Evolutionary conservation across 495 filamentous ascomycete species (phyloP), one percentile per base, ranked within the genome.

Genomic region (Penicillium waksmanii): DNA sequence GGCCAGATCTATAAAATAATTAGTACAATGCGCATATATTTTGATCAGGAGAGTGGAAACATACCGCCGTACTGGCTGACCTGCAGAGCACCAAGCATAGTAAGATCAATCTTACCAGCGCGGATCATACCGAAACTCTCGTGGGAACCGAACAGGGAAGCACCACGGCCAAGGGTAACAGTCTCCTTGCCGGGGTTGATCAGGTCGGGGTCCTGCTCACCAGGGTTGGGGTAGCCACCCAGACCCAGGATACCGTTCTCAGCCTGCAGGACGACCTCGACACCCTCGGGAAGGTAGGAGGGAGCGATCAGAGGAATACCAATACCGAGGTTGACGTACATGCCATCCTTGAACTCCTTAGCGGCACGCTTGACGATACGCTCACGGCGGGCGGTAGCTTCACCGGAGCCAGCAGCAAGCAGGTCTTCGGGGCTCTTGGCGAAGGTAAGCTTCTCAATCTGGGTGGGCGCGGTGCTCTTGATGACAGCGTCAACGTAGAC

Each of bases 111-210:
- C 49, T 89, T 83, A n/a, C 92, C 92, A 67, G 85, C 85, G 58
- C 92, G 83, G 64, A 96, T 96, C 92, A 96, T 96, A 68, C 91
- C 92, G 71, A 96, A 96, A 69, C 84, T 89, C 81, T 96, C 92
- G 61, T 94, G 89, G 57, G 84, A 88, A 42, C 91, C 91, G 63
- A 96, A 96, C 34, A 89, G 82, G 11, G 89, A 83, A 3, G 92
- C 91, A 51, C 92, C 92, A 1, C 84, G 80, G 46, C 83, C 80
- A 19, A 96, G 81, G 10, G 92, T 96, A 9, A 96, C 92, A 4
- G 92, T 96, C 77, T 96, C 91, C 77, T 96, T 96, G 46, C 92
- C 92, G 27, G 92, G 91, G 67, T 96, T 96, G 81, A 96, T 93
- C 21, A 96, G 82, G 69, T 96, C 92, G 2, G 92, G 83, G 68